phyloP scores from a whole-genome alignment of 164 flowering plant species.

The Malania oleifera region DNA sequence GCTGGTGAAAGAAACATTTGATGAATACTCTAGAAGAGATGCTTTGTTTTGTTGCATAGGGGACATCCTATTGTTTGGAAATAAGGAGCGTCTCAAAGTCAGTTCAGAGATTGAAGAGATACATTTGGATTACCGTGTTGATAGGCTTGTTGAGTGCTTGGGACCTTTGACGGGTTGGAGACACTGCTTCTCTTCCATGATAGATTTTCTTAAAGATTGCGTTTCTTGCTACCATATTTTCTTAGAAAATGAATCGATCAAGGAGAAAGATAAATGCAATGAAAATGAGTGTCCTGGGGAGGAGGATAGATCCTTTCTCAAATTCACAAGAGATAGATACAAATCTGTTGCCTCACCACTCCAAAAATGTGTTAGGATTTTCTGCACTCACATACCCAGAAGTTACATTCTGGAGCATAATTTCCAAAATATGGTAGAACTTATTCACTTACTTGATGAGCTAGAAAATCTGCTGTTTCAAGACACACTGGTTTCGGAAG shows the following conservation, averaged over 20 bases:
- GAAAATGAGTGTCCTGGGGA: neutral
- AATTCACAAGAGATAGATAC: constrained; percentile 33
- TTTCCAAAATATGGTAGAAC: constrained; percentile 20
- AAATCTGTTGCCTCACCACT: constrained; percentile 17
- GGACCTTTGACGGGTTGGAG: constrained; percentile 43
- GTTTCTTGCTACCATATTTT: constrained; percentile 25
- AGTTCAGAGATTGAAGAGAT: constrained; percentile 40
- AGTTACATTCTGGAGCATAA: constrained; percentile 15
- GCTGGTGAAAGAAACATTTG: constrained; percentile 27
- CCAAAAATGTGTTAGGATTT: constrained; percentile 24
- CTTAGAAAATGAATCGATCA: constrained; percentile 28
- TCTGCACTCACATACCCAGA: constrained; percentile 44
- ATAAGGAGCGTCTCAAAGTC: constrained; percentile 37
- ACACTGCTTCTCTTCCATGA: constrained; percentile 29
- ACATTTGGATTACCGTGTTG: constrained; percentile 53
- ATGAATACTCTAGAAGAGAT: neutral
- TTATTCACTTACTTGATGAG: constrained; percentile 26
- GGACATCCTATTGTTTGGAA: constrained; percentile 67
- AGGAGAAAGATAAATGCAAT: constrained; percentile 3
- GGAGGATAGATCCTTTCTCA: constrained; percentile 31
- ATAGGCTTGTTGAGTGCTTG: constrained; percentile 41
- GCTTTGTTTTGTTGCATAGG: constrained; percentile 31
- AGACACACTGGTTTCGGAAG: constrained; percentile 23
- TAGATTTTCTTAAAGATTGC: constrained; percentile 45
- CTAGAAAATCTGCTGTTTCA: constrained; percentile 25